Evolutionary conservation across 495 filamentous ascomycete species (phyloP).

Genomic region (Podospora fimiseda): DNA sequence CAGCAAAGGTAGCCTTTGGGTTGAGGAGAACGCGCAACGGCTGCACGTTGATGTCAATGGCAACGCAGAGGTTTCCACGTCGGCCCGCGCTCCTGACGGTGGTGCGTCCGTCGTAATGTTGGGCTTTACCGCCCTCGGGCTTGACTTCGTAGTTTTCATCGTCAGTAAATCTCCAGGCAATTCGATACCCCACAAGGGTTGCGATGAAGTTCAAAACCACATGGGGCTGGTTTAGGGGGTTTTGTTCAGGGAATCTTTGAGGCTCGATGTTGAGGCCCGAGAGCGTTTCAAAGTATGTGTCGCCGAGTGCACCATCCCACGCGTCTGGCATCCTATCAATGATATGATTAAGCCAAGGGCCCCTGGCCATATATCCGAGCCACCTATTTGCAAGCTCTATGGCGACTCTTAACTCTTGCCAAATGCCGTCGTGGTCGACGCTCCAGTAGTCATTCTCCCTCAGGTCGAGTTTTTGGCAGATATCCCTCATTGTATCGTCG

Average conservation of each 20-base stretch:
- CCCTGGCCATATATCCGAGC: constrained; percentile 1
- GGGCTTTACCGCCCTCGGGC: background rate
- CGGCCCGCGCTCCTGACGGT: background rate
- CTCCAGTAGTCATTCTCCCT: constrained; percentile 10
- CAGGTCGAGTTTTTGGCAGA: too few relatives aligned
- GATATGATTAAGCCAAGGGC: background rate
- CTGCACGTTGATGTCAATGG: background rate
- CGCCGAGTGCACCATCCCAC: constrained; percentile 1
- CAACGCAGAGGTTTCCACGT: background rate
- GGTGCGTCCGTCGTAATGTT: background rate
- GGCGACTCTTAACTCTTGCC: background rate
- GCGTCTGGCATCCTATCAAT: background rate
- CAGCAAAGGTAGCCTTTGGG: constrained; percentile 3
- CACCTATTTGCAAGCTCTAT: constrained; percentile 5
- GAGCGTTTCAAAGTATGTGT: too few relatives aligned
- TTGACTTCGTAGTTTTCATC: background rate
- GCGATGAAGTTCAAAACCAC: background rate
- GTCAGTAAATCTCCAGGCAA: constrained; percentile 4
- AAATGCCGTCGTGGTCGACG: constrained; percentile 1
- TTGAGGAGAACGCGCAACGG: constrained; percentile 4
- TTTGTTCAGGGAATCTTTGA: background rate
- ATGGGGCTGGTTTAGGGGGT: background rate
- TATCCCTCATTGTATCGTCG: too few relatives aligned
- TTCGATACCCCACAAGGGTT: background rate
- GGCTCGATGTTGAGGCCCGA: too few relatives aligned